Evolutionary conservation across 2,329 filamentous ascomycete genomes (phyloP).

Genomic region (Penicillium corylophilum): DNA sequence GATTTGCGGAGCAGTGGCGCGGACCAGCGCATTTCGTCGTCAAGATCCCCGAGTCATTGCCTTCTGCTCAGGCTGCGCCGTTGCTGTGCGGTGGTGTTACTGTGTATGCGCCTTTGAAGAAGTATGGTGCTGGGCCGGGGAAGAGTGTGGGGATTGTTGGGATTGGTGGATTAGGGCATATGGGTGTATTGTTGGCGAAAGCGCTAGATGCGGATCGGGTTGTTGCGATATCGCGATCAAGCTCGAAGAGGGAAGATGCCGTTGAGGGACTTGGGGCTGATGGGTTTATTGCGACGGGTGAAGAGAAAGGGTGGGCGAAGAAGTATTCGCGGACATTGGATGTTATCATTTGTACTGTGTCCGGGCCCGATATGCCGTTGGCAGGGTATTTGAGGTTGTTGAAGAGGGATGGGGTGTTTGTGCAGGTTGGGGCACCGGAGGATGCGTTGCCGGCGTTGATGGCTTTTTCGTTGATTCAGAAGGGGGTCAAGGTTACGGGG

Average conservation of each 20-base stretch:
- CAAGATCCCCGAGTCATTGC: constrained; percentile 54
- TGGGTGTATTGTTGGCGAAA: constrained; percentile 68
- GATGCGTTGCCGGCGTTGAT: constrained; percentile 53
- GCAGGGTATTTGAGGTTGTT: constrained; percentile 61
- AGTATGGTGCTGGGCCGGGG: constrained; percentile 67
- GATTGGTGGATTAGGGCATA: constrained; percentile 71
- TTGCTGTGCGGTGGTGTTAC: constrained; percentile 79
- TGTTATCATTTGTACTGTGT: constrained; percentile 59
- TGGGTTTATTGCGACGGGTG: constrained; percentile 57
- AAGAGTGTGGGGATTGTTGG: constrained; percentile 71
- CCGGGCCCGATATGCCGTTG: constrained; percentile 61
- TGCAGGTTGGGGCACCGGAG: constrained; percentile 68
- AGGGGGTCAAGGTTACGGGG: constrained; percentile 55
- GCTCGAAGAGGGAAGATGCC: constrained; percentile 53
- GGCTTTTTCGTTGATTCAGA: constrained; percentile 59
- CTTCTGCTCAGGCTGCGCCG: constrained; percentile 58
- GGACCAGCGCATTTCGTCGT: constrained; percentile 59
- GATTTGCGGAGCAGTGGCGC: constrained; percentile 58
- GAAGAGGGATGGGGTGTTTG: constrained; percentile 58
- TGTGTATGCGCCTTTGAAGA: constrained; percentile 65
- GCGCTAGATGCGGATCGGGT: constrained; percentile 67
- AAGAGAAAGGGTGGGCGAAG: constrained; percentile 55
- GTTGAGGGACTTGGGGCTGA: constrained; percentile 54
- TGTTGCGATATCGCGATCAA: constrained; percentile 55
- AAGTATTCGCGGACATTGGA: constrained; percentile 52